These are phyloP conservation scores for Cicer yamashitae DNA, from an alignment of 306 rosid species.

Conservation along the genomic window DNA sequence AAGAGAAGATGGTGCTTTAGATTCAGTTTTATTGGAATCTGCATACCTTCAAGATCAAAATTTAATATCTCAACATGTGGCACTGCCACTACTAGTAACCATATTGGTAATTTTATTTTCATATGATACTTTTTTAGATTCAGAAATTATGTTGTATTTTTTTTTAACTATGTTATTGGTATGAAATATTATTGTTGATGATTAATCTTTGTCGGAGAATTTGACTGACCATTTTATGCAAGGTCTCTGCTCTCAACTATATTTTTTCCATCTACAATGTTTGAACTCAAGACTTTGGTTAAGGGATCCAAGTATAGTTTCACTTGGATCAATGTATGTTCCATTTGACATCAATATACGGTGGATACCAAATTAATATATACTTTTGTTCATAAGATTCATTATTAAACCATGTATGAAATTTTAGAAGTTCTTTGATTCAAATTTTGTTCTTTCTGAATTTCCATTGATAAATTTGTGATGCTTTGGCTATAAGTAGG, in stretches of 20 bases:
- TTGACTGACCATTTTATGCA: too few species aligned
- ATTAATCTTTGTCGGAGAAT: too few species aligned
- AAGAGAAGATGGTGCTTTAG: slow-evolving; percentile 70
- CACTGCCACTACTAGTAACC: slow-evolving; percentile 47
- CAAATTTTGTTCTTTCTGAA: neutral
- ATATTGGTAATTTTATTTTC: slow-evolving; percentile 61
- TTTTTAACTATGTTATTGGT: too few species aligned
- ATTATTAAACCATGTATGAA: neutral
- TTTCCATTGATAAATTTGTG: slow-evolving; percentile 5
- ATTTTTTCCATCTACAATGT: too few species aligned
- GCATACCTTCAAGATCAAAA: slow-evolving; percentile 87
- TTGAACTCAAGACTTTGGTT: too few species aligned
- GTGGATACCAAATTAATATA: neutral
- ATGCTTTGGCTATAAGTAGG: slow-evolving; percentile 16
- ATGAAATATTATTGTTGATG: too few species aligned
- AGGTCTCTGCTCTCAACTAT: too few species aligned
- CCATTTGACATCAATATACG: slow-evolving; percentile 17
- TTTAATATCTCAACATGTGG: slow-evolving; percentile 73
- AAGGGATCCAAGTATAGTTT: too few species aligned
- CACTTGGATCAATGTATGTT: neutral
- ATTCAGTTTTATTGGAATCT: slow-evolving; percentile 66
- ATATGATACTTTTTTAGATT: slow-evolving; percentile 19
- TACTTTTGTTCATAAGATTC: neutral
- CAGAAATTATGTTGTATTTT: slow-evolving; percentile 32
- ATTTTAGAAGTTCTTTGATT: neutral